These are phyloP conservation scores for Euryodendron excelsum DNA, from an alignment of 148 eudicot species.

Conservation along the genomic window DNA sequence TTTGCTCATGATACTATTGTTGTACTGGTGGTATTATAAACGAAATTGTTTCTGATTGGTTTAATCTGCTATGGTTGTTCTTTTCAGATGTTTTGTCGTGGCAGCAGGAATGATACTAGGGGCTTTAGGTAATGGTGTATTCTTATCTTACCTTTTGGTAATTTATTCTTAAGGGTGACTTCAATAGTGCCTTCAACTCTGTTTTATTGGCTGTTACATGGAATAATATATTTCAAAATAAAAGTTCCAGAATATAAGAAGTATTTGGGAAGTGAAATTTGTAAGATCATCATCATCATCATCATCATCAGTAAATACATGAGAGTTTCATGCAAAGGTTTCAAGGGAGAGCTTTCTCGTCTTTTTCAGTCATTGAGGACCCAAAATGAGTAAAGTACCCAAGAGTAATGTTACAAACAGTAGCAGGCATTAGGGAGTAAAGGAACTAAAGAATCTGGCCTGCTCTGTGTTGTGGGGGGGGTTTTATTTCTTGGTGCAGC, in stretches of 20 bases:
- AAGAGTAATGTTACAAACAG: too few relatives aligned
- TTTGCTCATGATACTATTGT: background rate
- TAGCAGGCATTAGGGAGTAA: too few relatives aligned
- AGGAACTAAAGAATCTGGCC: too few relatives aligned
- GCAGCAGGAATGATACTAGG: constrained; percentile 90
- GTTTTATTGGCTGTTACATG: background rate
- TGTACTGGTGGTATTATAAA: background rate
- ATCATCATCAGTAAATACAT: background rate
- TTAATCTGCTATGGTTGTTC: constrained; percentile 14
- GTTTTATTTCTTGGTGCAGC: too few relatives aligned
- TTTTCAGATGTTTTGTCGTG: constrained; percentile 90
- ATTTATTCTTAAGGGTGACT: too few relatives aligned
- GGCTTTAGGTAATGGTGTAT: constrained; percentile 72
- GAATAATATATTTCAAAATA: background rate
- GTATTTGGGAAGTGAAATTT: too few relatives aligned
- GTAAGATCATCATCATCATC: too few relatives aligned
- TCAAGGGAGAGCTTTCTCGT: too few relatives aligned
- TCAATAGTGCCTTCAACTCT: background rate
- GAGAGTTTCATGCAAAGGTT: background rate
- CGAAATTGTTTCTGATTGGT: background rate
- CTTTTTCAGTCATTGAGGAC: too few relatives aligned
- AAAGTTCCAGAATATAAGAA: background rate
- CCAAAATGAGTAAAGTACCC: too few relatives aligned
- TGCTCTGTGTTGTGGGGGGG: too few relatives aligned
- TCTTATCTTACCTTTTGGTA: constrained; percentile 4